Percentiles rank a stretch among this genome's conserved stretches.
Conservation (phyloP, 176 grass and related monocot genomes). For the Chrysopogon serrulatus region DNA sequence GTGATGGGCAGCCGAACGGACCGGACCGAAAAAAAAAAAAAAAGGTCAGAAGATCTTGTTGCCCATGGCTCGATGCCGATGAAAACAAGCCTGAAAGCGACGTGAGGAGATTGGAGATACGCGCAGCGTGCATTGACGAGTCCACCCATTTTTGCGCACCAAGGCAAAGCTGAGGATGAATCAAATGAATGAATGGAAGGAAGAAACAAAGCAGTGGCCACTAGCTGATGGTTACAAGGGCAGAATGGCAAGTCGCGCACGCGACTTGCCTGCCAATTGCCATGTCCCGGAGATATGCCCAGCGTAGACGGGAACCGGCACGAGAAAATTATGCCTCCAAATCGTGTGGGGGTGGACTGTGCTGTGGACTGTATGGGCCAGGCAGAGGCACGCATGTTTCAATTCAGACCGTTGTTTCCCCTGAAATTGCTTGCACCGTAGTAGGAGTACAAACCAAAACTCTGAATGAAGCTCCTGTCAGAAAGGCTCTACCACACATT, state of each 20-base stretch:
- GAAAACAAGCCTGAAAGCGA: constrained; percentile 17
- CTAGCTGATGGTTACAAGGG: neutral
- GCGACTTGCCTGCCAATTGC: neutral
- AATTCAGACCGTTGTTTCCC: neutral
- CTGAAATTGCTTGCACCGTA: neutral
- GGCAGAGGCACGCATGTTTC: neutral
- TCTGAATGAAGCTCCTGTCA: neutral
- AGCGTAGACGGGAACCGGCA: neutral
- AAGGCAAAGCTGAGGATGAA: neutral
- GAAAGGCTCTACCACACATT: neutral
- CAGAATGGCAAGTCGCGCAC: neutral
- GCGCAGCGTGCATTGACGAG: constrained; percentile 17
- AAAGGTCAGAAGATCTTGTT: neutral
- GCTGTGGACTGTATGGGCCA: neutral
- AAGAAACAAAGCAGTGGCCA: neutral
- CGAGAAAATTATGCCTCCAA: constrained; percentile 10
- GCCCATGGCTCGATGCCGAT: neutral
- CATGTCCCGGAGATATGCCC: neutral
- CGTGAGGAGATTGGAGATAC: neutral
- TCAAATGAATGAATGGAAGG: neutral
- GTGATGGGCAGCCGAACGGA: too few species aligned
- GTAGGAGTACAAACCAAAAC: neutral
- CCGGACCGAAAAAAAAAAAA: too few species aligned
- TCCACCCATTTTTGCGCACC: neutral
- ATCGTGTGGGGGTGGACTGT: neutral